phyloP scores from a whole-genome alignment of 1,284 basidiomycete genomes.

The Austroboletus niveus region DNA sequence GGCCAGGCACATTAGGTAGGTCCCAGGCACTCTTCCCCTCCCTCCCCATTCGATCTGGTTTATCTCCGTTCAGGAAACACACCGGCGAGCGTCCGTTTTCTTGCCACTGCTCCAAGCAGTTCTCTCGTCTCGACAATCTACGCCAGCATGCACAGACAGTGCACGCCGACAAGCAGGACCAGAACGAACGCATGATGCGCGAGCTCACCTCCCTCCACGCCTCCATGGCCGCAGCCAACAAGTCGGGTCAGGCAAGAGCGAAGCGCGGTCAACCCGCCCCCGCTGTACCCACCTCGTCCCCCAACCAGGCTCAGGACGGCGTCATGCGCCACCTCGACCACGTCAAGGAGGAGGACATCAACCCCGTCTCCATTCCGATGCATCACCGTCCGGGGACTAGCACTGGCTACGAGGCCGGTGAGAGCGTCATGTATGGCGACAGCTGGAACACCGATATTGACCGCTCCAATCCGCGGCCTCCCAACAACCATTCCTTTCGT shows the following conservation, averaged over 20 bases:
- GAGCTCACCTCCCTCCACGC: conserved; percentile 86
- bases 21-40: conserved; percentile 24
- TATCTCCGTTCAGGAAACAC: conserved; percentile 72
- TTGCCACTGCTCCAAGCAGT: conserved; percentile 94
- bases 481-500: conserved; percentile 64
- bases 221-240: conserved; percentile 73
- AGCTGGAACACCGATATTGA: conserved; percentile 40
- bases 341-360: conserved; percentile 56
- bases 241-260: conserved; percentile 46
- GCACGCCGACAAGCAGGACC: conserved; percentile 84
- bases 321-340: conserved; percentile 25
- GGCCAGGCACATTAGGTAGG: conserved; percentile 89
- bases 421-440: conserved; percentile 38
- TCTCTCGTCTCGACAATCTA: conserved; percentile 94
- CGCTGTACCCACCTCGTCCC: background rate
- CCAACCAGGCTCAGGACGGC: conserved; percentile 9
- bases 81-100: conserved; percentile 95
- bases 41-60: conserved; percentile 18
- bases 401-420: conserved; percentile 66
- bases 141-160: conserved; percentile 96
- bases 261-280: conserved; percentile 36
- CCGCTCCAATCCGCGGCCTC: conserved; percentile 32
- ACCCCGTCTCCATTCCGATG: conserved; percentile 31
- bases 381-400: conserved; percentile 62
- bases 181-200: conserved; percentile 91